Conservation (phyloP, 352 stramenopile genomes). For the Pythium volutum region DNA sequence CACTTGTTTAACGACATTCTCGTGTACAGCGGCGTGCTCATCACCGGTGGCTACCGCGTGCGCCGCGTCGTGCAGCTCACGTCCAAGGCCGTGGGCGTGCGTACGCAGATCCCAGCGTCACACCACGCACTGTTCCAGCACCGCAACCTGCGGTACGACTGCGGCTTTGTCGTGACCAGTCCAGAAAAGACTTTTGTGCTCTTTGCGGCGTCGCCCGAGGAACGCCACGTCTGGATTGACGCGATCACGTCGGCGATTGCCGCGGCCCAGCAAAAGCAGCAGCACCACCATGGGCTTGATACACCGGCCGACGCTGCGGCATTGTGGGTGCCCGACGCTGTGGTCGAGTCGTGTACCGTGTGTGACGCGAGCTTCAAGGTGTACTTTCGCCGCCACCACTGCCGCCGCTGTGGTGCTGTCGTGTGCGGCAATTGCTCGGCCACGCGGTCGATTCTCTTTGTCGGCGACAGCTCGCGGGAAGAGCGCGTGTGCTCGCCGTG, state of each 20-base stretch:
- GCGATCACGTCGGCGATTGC: conserved; percentile 51
- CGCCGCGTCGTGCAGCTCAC: conserved; percentile 66
- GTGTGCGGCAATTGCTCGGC: conserved; percentile 79
- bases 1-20: conserved; percentile 87
- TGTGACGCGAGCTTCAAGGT: conserved; percentile 64
- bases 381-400: conserved; percentile 82
- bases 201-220: conserved; percentile 49
- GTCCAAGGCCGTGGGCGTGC: conserved; percentile 71
- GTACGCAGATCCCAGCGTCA: conserved; percentile 47
- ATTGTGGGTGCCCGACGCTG: conserved; percentile 72
- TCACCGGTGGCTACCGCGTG: conserved; percentile 71
- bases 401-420: conserved; percentile 68
- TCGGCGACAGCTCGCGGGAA: conserved; percentile 54
- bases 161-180: conserved; percentile 74
- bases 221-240: conserved; percentile 54
- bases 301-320: conserved; percentile 56
- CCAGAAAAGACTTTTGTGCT: conserved; percentile 82
- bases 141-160: conserved; percentile 45
- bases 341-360: conserved; percentile 63
- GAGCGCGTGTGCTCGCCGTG: conserved; percentile 74
- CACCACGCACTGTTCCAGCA: conserved; percentile 50
- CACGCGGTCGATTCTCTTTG: conserved; percentile 63
- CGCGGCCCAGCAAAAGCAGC: conserved; percentile 42
- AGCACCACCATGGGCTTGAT: conserved; percentile 20
- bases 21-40: conserved; percentile 74